Evolutionary conservation across 2,329 filamentous ascomycete genomes (phyloP).

Genomic region (Fusarium pseudocircinatum): DNA sequence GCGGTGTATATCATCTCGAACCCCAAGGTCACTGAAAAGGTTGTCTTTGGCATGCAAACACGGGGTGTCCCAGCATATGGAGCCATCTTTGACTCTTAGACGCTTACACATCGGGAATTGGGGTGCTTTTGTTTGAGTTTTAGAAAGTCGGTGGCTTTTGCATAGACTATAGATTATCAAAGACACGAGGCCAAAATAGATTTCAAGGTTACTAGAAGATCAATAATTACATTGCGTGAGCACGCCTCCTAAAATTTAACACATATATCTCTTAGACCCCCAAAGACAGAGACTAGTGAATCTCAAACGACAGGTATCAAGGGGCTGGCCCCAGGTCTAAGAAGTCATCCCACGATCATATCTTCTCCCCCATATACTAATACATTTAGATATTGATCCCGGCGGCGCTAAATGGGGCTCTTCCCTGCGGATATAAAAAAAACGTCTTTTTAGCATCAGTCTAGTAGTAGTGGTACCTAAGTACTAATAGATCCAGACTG

Average conservation of each 20-base stretch:
- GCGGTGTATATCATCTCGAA: constrained; percentile 16
- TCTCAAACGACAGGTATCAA: not conserved
- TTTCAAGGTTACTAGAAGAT: not conserved
- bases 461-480: not conserved
- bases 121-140: too few species aligned
- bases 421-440: not conserved
- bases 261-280: too few species aligned
- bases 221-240: not conserved
- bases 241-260: accelerated
- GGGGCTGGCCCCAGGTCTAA: not conserved
- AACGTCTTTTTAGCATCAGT: not conserved
- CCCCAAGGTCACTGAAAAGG: constrained; percentile 16
- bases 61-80: not conserved
- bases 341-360: not conserved
- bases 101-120: accelerated
- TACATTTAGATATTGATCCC: too few species aligned
- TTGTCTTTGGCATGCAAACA: constrained; percentile 15
- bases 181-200: accelerated
- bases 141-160: not conserved
- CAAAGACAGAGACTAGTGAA: not conserved
- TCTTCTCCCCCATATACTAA: not conserved
- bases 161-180: not conserved
- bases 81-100: constrained; percentile 13
- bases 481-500: not conserved
- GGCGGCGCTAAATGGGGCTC: accelerated